phyloP scores from a whole-genome alignment of 2,329 filamentous ascomycete species.

The Hansfordia pulvinata region DNA sequence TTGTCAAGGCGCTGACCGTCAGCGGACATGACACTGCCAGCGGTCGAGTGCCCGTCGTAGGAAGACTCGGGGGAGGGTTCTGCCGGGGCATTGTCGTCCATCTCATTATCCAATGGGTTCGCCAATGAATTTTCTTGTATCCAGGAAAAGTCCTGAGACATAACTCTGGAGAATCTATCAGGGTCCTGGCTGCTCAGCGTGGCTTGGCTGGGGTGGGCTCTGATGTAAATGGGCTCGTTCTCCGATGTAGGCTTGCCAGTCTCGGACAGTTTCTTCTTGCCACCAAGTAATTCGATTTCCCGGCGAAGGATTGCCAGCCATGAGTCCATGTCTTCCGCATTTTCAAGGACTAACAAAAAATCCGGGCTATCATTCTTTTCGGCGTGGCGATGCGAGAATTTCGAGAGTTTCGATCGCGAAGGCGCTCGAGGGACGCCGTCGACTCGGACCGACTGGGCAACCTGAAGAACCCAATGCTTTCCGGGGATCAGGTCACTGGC shows the following conservation, averaged over 20 bases:
- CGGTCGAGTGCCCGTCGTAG: constrained; percentile 40
- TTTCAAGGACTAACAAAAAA: constrained; percentile 61
- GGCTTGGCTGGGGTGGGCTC: constrained; percentile 28
- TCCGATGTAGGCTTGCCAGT: constrained; percentile 37
- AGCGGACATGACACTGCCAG: constrained; percentile 42
- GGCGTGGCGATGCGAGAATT: constrained; percentile 43
- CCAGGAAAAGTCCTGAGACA: constrained; percentile 22
- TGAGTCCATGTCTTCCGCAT: constrained; percentile 58
- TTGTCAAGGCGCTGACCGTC: constrained; percentile 45
- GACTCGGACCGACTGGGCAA: constrained; percentile 51
- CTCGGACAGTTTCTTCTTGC: constrained; percentile 48
- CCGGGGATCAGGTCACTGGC: constrained; percentile 70
- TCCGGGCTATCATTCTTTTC: constrained; percentile 46
- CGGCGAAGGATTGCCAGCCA: constrained; percentile 59
- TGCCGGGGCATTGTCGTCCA: constrained; percentile 11
- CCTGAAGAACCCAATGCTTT: constrained; percentile 66
- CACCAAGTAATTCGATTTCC: constrained; percentile 58
- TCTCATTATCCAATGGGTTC: constrained; percentile 13
- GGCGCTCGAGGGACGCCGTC: constrained; percentile 37
- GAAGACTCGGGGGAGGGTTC: constrained; percentile 24
- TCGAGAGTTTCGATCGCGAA: constrained; percentile 49
- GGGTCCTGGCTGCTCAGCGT: constrained; percentile 33
- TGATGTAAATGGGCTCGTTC: constrained; percentile 18
- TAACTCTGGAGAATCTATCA: constrained; percentile 27
- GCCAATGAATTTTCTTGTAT: constrained; percentile 11